Evolutionary conservation across 2,329 filamentous ascomycete species (phyloP), one percentile per base, ranked within the genome.

Genomic region (Hypocreales sp.): DNA sequence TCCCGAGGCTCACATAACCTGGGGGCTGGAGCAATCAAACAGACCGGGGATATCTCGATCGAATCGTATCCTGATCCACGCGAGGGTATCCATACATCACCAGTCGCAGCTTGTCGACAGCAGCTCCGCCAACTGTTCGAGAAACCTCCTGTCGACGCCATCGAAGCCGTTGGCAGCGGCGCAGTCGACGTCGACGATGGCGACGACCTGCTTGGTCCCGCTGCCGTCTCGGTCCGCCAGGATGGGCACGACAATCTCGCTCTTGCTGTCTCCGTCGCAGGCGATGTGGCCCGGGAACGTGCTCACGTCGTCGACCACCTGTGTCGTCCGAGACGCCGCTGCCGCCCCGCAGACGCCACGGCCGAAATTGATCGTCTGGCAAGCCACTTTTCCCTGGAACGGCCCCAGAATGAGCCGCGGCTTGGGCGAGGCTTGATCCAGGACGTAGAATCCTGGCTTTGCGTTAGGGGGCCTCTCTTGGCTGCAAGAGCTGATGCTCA

Each of bases 241-340:
- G 34, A 87, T 66, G 2, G 81, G 81, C 26, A 87, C 80, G 12
- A 90, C 81, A 46, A 90, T 75, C 58, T 90, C 81, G 46, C 80
- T 86, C 54, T 60, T 68, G 41, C 71, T 81, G 31, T 71, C 75
- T 4, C 69, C 67, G 48, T 90, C 81, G 47, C 81, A 87, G 8
- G 81, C 79, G 44, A 90, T 86, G 46, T 87, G 81, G 2, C 79
- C 80, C 0, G 78, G 76, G 42, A 87, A 87, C 27, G 55, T 44
- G 23, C 81, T 73, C 7, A 90, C 79, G 47, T 90, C 73, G 9
- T 59, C 53, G 0, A 78, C 65, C 6, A 84, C 47, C 52, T 81
- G 76, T 8, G 79, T 84, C 32, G 53, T 45, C 24, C 53, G 51
- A 4, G 57, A 64, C 15, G 61, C 45, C 2, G 79, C 80, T 1